Base-by-base conservation (phyloP, 257 asterid genomes). In the Gentiana macrophylla region DNA sequence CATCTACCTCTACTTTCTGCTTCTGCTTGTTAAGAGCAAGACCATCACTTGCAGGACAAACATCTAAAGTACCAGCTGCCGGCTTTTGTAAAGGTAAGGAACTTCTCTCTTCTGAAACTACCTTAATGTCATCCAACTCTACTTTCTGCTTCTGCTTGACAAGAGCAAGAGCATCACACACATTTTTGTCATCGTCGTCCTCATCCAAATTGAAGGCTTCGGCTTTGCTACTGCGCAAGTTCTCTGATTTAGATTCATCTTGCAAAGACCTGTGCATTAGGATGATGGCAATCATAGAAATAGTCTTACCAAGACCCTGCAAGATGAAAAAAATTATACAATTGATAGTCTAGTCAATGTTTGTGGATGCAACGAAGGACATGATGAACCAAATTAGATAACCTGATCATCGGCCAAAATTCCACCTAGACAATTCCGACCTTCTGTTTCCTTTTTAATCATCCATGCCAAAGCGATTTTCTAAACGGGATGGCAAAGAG, bases 381-480 rank as follows among this genome's bases (percentile, higher is more conserved):
- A 53, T 13, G 50, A 57, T 59, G 9, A 43, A 43, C 24, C 41
- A 60, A 56, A 35, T 57, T 55, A 63, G 53, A 68, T 62, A 49
- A 91, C 99, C 97, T 92, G 99, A 76, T 92, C 99, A 74, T 92
- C 99, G 66, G 99, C 99, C 70, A 92, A 74, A 74, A 92, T 83
- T 48, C 99, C 99, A 55, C 99, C 99, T 66, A 77, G 71, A 72
- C 97, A 92, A 57, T 70, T 70, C 12, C 78, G 72, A 66, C 83
- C 83, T 53, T 81, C 79, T 63, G 90, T 80, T 77, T 92, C 99
- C 80, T 81, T 88, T 56, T 37, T 69, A 63, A 88, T 94, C 97
- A 83, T 85, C 99, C 99, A 92, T 5, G 83, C 81, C 80, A 92
- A 79, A 59, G 99, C 99, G 71, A 85, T 83, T 84, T 80, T 88